Percentiles rank a stretch among this genome's conserved stretches.
phyloP scores from a whole-genome alignment of 257 asterid species.

The Orobanche coerulescens region DNA sequence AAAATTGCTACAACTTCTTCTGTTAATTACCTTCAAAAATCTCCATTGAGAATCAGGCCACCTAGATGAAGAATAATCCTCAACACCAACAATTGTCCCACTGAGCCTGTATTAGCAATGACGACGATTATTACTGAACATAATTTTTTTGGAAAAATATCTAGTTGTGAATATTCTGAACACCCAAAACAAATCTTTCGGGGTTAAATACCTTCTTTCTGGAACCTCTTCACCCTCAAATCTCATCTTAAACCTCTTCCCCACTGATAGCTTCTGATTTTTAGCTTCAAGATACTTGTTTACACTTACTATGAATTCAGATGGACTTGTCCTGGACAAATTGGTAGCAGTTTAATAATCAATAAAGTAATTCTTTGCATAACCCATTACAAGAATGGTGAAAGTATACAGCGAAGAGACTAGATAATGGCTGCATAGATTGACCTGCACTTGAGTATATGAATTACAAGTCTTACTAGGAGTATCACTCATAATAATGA shows the following conservation, averaged over 20 bases:
- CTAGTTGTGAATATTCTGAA: slow-evolving; percentile 1
- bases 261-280: slow-evolving; percentile 77
- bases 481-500: too few relatives aligned
- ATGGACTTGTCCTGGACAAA: slow-evolving; percentile 78
- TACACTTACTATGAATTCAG: slow-evolving; percentile 80
- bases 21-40: slow-evolving; percentile 61
- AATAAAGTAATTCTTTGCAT: not conserved
- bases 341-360: slow-evolving; percentile 12
- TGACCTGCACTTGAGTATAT: too few relatives aligned
- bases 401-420: not conserved
- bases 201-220: slow-evolving; percentile 68
- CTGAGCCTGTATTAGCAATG: slow-evolving; percentile 61
- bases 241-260: slow-evolving; percentile 97
- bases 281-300: slow-evolving; percentile 92
- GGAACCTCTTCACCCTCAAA: slow-evolving; percentile 98
- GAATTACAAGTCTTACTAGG: too few relatives aligned
- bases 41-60: slow-evolving; percentile 98
- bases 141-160: slow-evolving; percentile 3
- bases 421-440: too few relatives aligned
- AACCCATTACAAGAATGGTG: not conserved
- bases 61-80: slow-evolving; percentile 50
- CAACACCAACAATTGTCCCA: slow-evolving; percentile 93
- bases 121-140: not conserved
- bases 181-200: not conserved
- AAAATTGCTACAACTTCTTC: not conserved